Evolutionary conservation across 331 rosid genomes (phyloP), one percentile per base, ranked within the genome.

Genomic region (Telfairia occidentalis): DNA sequence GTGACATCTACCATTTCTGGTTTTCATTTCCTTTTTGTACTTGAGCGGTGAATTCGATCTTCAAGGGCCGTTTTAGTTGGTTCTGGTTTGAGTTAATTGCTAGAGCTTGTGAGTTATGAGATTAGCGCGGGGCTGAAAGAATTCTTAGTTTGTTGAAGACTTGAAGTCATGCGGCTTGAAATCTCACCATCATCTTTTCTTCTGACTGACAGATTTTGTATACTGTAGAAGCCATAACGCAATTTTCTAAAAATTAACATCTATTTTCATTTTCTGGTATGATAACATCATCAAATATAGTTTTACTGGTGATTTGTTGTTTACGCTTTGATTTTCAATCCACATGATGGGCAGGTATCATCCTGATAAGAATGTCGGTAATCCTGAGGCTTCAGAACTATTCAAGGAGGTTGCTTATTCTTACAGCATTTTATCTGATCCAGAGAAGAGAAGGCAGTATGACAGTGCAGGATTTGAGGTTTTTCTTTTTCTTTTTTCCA

Each of bases 401-500:
- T 95, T 95, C 86, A 90, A 95, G 84, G 99, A 92, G 89, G 96
- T 92, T 83, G 93, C 97, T 58, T 92, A 86, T 85, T 92, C 99
- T 46, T 92, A 92, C 79, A 85, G 82, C 86, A 95, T 95, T 82
- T 89, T 95, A 79, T 92, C 99, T 11, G 99, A 95, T 81, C 96
- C 97, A 16, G 97, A 92, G 88, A 95, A 92, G 89, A 95, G 96
- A 83, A 87, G 96, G 86, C 97, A 92, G 71, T 95, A 87, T 76
- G 99, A 95, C 80, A 92, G 79, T 78, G 90, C 96, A 40, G 99
- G 99, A 35, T 95, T 92, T 78, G 97, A 92, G 99, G 99, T 95
- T 32, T 52, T 67, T 83, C 71, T 80, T 81, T 26, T 15, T 6
- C 5, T 45, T 69, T 29, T 75, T 67, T 38, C 34, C 42, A 21